phyloP scores from a whole-genome alignment of 208 protist genomes.

The Strigomonas culicis region DNA sequence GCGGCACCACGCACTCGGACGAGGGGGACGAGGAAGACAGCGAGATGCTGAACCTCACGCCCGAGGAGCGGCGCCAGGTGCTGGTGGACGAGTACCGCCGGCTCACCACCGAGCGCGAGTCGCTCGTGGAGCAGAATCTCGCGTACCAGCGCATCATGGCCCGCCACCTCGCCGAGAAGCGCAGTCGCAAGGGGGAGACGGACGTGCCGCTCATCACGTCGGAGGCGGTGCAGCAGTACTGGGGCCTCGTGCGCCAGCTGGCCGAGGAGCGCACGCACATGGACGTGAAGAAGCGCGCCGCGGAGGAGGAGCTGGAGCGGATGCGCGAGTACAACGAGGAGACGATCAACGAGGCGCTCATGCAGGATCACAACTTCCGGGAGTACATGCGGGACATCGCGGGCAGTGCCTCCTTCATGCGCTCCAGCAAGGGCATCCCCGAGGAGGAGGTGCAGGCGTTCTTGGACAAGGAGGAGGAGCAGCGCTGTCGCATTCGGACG shows the following conservation, averaged over 20 bases:
- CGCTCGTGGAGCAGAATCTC: slow-evolving; percentile 57
- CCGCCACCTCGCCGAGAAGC: slow-evolving; percentile 78
- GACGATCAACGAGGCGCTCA: slow-evolving; percentile 52
- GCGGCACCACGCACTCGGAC: slow-evolving; percentile 7
- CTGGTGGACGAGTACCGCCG: slow-evolving; percentile 58
- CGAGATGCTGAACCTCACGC: slow-evolving; percentile 11
- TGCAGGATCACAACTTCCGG: slow-evolving; percentile 72
- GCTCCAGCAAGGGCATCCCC: slow-evolving; percentile 72
- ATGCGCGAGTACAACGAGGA: slow-evolving; percentile 45
- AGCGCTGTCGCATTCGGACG: slow-evolving; percentile 73
- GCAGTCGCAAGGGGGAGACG: slow-evolving; percentile 67
- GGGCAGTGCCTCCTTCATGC: slow-evolving; percentile 48
- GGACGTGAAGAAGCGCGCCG: slow-evolving; percentile 26
- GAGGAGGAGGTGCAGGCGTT: slow-evolving; percentile 64
- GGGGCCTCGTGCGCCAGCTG: slow-evolving; percentile 60
- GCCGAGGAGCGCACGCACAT: slow-evolving; percentile 48
- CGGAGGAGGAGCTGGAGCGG: slow-evolving; percentile 44
- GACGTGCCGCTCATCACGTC: slow-evolving; percentile 36
- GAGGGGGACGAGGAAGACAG: slow-evolving; percentile 14
- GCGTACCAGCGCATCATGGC: slow-evolving; percentile 63
- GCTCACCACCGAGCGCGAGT: slow-evolving; percentile 51
- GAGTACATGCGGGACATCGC: slow-evolving; percentile 67
- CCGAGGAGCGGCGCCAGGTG: slow-evolving; percentile 29
- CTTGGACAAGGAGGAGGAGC: slow-evolving; percentile 60
- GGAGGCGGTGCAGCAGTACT: slow-evolving; percentile 78